These are phyloP conservation scores for Aureobasidium sp. DNA, from an alignment of 2,329 filamentous ascomycete genomes.

Conservation along the genomic window DNA sequence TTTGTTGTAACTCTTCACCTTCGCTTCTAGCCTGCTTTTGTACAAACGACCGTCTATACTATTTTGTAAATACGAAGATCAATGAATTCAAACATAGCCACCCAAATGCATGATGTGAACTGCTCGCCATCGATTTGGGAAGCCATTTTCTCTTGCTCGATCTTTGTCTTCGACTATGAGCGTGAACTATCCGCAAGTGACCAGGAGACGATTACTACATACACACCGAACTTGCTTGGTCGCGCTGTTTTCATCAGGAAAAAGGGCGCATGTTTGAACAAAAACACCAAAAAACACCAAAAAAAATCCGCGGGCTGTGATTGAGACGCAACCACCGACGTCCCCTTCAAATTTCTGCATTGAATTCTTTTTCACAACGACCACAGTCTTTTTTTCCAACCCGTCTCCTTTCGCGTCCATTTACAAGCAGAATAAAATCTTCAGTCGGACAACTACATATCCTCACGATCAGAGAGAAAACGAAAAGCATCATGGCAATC, in stretches of 20 bases:
- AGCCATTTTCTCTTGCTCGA: no score
- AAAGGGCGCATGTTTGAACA: neutral
- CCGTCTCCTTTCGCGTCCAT: no score
- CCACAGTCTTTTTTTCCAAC: neutral
- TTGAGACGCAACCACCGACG: neutral
- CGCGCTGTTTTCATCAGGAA: neutral
- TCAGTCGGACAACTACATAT: no score
- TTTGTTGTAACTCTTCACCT: neutral
- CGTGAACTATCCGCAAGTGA: no score
- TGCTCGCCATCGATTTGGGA: neutral
- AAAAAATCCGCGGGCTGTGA: neutral
- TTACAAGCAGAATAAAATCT: no score
- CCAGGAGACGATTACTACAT: no score
- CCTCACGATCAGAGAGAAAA: no score
- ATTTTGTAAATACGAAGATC: constrained; percentile 1
- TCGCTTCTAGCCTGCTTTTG: neutral
- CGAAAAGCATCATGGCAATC: neutral
- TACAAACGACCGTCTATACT: neutral
- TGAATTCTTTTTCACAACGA: neutral
- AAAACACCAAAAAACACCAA: neutral
- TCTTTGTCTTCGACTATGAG: no score
- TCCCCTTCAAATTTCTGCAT: neutral
- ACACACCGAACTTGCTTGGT: no score
- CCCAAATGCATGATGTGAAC: neutral
- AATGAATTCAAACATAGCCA: neutral